Base-by-base conservation (phyloP, 75 land plant genomes). In the Cunninghamia lanceolata region DNA sequence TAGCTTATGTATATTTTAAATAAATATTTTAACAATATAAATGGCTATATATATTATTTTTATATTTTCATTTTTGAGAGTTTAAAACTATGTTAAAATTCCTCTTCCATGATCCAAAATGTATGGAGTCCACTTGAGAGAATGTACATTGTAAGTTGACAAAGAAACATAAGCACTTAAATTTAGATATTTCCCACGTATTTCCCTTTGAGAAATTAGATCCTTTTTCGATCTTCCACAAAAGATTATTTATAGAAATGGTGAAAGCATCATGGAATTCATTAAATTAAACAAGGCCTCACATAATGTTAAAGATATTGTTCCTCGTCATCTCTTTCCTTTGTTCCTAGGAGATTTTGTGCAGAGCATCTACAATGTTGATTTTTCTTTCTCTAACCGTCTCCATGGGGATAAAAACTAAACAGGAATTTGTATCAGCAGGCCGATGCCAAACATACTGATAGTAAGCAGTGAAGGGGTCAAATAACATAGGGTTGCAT, bases 361-460 rank as follows among this genome's bases (percentile, higher is more conserved):
- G 85, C 68, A 92, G 83, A 53, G 42, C 85, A 17, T 90, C 91
- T 34, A 94, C 83, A 3, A 89, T 89, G 36, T 93, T 85, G 34
- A 83, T 87, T 30, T 76, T 74, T 82, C 83, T 89, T 21, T 71
- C 54, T 85, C 83, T 90, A 85, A 94, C 88, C 75, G 88, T 89
- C 11, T 90, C 83, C 75, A 88, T 82, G 63, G 92, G 89, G 1
- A 94, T 87, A 82, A 84, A 88, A 78, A 93, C 92, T 28, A 95
- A 93, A 68, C 91, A 94, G 43, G 84, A 85, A 21, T 83, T 36
- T 9, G 82, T 59, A 74, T 93, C 87, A 54, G 88, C 90, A 28
- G 96, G 94, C 86, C 93, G 86, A 78, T 91, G 93, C 93, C 93
- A 90, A 21, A 89, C 88, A 82, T 94, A 94, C 87, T 94, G 96